Evolutionary conservation across 2,329 filamentous ascomycete genomes (phyloP), one percentile per base, ranked within the genome.

Genomic region (Clonostachys rosea): DNA sequence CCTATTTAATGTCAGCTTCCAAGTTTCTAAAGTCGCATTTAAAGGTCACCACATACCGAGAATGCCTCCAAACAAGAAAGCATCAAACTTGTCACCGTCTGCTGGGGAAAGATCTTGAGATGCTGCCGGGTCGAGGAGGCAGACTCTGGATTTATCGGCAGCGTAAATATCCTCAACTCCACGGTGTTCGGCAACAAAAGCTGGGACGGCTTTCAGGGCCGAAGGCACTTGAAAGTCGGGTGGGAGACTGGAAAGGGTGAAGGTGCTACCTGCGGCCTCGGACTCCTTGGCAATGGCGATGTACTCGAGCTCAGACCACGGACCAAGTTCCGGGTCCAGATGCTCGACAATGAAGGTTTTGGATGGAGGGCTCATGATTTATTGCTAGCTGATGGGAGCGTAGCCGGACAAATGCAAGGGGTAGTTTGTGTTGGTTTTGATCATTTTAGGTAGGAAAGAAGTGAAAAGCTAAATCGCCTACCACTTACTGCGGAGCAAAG

Each of bases 331-430:
- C 39, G 89, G 86, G 71, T 99, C 94, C 54, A 99, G 84, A 69
- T 99, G 92, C 74, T 97, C 92, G 58, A 97, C 91, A 59, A 97
- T 88, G 70, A 94, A 96, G 40, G 84, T 91, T 68, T 91, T 88
- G 54, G 24, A 30, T 30, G 24, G 10, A 30, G 24, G 8, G 9
- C 24, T 30, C 24, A 30, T 30, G 24, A 10, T 30, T 30, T 30
- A 30, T 30, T 30, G 24, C 24, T 10, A 30, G 24, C 9, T 30
- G 4, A 30, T 10, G 9, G 37, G 37, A n/a, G n/a, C n/a, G n/a
- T 40, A n/a, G 37, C 37, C 2, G 37, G 17, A 18, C 8, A 11
- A 40, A 18, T 42, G 17, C 17, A 18, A 24, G n/a, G 40, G 40
- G 14, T 42, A 11, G 12, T 42, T 40, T 40, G 24, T 30, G 24